phyloP scores from a whole-genome alignment of 208 protist species.

The Porcisia deanei region DNA sequence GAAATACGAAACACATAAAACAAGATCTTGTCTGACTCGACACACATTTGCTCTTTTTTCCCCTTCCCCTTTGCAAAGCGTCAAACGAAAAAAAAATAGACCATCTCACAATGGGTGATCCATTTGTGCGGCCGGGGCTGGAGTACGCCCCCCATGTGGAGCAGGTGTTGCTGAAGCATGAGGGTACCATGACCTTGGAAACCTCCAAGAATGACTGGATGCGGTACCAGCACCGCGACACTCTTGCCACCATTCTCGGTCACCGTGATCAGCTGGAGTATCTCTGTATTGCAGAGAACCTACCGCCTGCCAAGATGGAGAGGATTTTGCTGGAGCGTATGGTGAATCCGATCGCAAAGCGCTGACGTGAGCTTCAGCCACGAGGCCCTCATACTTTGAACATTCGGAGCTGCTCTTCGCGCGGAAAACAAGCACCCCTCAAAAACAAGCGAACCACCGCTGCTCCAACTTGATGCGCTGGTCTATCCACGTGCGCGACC shows the following conservation, averaged over 20 bases:
- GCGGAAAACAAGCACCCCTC: not conserved
- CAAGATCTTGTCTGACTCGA: not conserved
- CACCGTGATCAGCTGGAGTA: slow-evolving; percentile 74
- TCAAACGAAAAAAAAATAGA: not conserved
- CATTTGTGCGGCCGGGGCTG: slow-evolving; percentile 84
- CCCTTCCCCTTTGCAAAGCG: not conserved
- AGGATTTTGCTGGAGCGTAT: slow-evolving; percentile 77
- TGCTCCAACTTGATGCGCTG: too few species aligned
- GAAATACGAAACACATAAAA: not conserved
- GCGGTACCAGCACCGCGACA: slow-evolving; percentile 88
- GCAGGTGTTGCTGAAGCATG: slow-evolving; percentile 78
- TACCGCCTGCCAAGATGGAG: slow-evolving; percentile 75
- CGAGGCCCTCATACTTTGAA: not conserved
- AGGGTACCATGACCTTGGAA: slow-evolving; percentile 80
- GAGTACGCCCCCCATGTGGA: slow-evolving; percentile 86
- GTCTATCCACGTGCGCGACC: too few species aligned
- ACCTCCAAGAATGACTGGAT: slow-evolving; percentile 90
- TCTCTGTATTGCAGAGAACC: slow-evolving; percentile 79
- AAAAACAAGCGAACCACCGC: too few species aligned
- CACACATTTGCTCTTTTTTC: not conserved
- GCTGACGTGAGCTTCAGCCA: slow-evolving; percentile 6
- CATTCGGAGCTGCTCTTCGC: not conserved
- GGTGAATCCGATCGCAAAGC: slow-evolving; percentile 61
- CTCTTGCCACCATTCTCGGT: slow-evolving; percentile 69
- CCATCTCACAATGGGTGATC: slow-evolving; percentile 70